Conservation (phyloP, 2,329 filamentous ascomycete genomes). For the Thermothelomyces thermophilus region DNA sequence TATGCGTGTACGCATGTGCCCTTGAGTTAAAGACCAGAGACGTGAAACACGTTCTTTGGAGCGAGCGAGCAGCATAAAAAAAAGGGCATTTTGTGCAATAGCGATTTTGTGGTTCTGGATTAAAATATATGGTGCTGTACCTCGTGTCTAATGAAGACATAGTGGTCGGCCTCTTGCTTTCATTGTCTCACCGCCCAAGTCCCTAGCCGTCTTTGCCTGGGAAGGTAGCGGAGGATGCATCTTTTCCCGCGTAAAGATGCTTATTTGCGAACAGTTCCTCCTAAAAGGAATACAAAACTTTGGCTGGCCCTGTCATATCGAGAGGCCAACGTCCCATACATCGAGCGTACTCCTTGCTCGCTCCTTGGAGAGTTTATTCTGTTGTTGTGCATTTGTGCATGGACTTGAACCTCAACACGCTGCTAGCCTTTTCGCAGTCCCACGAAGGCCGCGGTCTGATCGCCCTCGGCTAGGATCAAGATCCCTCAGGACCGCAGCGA, state of each 20-base stretch:
- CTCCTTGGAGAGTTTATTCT: background rate
- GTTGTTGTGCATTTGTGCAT: background rate
- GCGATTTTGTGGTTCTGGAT: constrained; percentile 4
- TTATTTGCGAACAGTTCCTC: background rate
- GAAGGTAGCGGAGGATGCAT: background rate
- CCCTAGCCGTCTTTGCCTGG: background rate
- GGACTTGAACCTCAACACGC: too few species aligned
- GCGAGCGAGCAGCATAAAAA: constrained; percentile 25
- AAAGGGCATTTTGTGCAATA: background rate
- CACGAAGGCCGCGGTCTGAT: too few species aligned
- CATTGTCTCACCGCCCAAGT: background rate
- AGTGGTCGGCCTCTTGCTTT: background rate
- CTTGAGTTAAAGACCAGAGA: background rate
- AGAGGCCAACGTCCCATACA: constrained; percentile 9
- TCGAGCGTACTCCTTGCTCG: background rate
- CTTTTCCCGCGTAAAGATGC: background rate
- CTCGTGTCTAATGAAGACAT: background rate
- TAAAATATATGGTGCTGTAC: background rate
- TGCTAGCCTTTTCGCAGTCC: too few species aligned
- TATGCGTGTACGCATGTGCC: too few species aligned
- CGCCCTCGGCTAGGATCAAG: too few species aligned
- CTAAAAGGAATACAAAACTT: background rate
- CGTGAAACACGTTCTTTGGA: constrained; percentile 27
- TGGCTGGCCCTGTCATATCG: constrained; percentile 12
- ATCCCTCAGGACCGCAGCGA: too few species aligned